These are phyloP conservation scores for Leishmania tarentolae DNA, from an alignment of 208 protist genomes.

Conservation along the genomic window DNA sequence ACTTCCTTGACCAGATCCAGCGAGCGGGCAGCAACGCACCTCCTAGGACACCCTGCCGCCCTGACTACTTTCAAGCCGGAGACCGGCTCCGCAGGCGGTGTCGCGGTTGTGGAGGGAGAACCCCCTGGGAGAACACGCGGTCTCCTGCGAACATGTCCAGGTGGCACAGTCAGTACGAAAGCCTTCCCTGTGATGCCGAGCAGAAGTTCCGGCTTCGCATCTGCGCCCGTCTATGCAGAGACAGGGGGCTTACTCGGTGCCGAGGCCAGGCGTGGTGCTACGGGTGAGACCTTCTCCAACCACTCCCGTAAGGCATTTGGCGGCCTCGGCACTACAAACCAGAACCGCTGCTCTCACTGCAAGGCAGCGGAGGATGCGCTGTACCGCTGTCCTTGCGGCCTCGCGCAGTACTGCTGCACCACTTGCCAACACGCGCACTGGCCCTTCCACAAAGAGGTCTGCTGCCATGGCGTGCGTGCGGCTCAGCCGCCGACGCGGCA, in stretches of 20 bases:
- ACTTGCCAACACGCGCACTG: slow-evolving; percentile 50
- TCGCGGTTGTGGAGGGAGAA: not conserved
- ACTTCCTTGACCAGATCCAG: not conserved
- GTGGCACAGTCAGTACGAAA: not conserved
- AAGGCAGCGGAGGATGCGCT: slow-evolving; percentile 23
- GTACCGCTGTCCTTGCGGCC: slow-evolving; percentile 44
- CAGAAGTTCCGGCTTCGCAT: not conserved
- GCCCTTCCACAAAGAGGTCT: slow-evolving; percentile 34
- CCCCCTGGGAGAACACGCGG: not conserved
- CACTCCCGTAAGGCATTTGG: not conserved
- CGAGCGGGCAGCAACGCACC: not conserved
- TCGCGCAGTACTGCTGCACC: slow-evolving; percentile 42
- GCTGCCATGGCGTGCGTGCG: slow-evolving; percentile 14
- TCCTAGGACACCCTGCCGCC: not conserved
- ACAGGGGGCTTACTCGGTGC: not conserved
- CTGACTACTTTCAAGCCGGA: not conserved
- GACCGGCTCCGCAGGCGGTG: not conserved
- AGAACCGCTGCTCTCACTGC: slow-evolving; percentile 21
- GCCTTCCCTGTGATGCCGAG: not conserved
- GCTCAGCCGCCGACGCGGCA: slow-evolving; percentile 7
- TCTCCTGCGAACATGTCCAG: not conserved
- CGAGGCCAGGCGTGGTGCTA: not conserved
- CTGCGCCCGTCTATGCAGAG: not conserved
- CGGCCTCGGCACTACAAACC: not conserved
- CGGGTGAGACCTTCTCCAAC: not conserved